phyloP scores from a whole-genome alignment of 495 filamentous ascomycete genomes.

The Hypoxylon subgilvum region DNA sequence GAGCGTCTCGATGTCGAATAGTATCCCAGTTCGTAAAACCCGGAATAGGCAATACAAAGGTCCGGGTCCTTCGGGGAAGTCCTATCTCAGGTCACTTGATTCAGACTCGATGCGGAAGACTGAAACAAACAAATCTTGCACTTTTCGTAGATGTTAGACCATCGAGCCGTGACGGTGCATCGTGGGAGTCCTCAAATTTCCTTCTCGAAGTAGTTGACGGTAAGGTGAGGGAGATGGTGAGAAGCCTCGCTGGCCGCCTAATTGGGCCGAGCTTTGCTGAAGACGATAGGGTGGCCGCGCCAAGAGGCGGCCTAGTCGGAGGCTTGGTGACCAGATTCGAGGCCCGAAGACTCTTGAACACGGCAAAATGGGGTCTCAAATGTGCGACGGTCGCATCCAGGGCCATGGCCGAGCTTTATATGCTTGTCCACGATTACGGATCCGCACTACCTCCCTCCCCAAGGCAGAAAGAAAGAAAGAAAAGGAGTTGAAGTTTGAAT shows the following conservation, averaged over 20 bases:
- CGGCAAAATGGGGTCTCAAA: slow-evolving; percentile 17
- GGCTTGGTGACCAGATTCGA: not conserved
- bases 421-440: slow-evolving; percentile 21
- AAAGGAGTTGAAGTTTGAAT: not conserved
- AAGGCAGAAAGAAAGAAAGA: slow-evolving; percentile 33
- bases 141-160: not conserved
- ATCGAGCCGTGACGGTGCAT: not conserved
- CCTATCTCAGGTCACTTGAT: slow-evolving; percentile 21
- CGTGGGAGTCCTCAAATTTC: slow-evolving; percentile 37
- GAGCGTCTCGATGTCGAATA: not conserved
- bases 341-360: slow-evolving; percentile 32
- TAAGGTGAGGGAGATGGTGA: slow-evolving; percentile 18
- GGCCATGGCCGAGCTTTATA: slow-evolving; percentile 38
- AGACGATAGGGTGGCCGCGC: slow-evolving; percentile 35
- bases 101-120: slow-evolving; percentile 16
- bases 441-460: slow-evolving; percentile 20
- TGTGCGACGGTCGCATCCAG: slow-evolving; percentile 30
- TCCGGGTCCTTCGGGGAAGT: slow-evolving; percentile 34
- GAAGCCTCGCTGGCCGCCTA: slow-evolving; percentile 39
- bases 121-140: too few species aligned
- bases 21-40: slow-evolving; percentile 3
- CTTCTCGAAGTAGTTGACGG: slow-evolving; percentile 27
- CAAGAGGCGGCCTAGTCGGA: slow-evolving; percentile 35
- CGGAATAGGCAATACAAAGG: slow-evolving; percentile 25
- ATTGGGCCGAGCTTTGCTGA: slow-evolving; percentile 27